Conservation (phyloP, 495 filamentous ascomycete genomes). For the Hypoxylon subgilvum region DNA sequence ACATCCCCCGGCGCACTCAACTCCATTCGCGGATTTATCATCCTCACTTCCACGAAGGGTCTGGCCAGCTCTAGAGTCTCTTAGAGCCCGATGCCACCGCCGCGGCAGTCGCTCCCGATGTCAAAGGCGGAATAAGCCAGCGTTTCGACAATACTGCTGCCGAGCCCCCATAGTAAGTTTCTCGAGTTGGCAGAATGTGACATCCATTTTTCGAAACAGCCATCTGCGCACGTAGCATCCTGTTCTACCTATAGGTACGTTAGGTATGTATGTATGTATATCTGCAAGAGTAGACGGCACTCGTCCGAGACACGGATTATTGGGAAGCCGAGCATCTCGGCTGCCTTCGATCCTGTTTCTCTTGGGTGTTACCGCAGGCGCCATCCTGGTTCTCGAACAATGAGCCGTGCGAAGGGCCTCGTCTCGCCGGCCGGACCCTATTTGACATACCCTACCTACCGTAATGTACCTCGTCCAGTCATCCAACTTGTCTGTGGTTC, state of each 20-base stretch:
- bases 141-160: conserved; percentile 20
- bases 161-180: neutral
- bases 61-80: conserved; percentile 28
- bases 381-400: conserved; percentile 34
- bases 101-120: conserved; percentile 14
- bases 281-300: conserved; percentile 9
- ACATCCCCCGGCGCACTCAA: conserved; percentile 12
- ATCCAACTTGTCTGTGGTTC: conserved; percentile 3
- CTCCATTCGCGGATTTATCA: conserved; percentile 36
- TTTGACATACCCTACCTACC: no score
- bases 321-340: conserved; percentile 19
- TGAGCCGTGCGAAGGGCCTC: conserved; percentile 1
- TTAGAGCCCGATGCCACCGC: conserved; percentile 16
- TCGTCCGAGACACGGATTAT: conserved; percentile 21
- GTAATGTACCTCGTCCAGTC: no score
- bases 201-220: conserved; percentile 12
- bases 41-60: conserved; percentile 38
- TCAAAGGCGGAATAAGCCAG: conserved; percentile 10
- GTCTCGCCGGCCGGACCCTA: neutral
- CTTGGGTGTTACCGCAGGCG: conserved; percentile 23
- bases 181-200: conserved; percentile 2
- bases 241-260: conserved; percentile 6
- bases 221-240: no score
- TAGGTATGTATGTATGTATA: no score
- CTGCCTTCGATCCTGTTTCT: conserved; percentile 20